phyloP scores from a whole-genome alignment of 306 rosid genomes.

The Prunus dulcis region DNA sequence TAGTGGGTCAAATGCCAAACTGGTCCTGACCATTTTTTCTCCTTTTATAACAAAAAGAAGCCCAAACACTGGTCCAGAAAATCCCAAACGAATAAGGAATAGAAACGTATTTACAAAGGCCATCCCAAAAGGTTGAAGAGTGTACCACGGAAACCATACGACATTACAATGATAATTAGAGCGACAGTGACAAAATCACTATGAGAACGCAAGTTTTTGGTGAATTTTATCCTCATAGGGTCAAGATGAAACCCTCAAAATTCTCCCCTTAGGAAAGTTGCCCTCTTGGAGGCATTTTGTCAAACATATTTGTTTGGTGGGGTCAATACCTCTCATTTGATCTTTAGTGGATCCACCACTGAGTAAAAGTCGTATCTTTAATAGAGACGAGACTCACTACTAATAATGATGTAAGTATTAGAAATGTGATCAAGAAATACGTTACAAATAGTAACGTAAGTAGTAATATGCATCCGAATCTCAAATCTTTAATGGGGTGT shows the following conservation, averaged over 20 bases:
- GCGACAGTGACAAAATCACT: not conserved
- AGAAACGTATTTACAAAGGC: not conserved
- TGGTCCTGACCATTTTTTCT: constrained; percentile 32
- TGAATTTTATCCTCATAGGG: no score
- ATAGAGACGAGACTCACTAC: not conserved
- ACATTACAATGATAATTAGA: not conserved
- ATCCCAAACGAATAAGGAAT: not conserved
- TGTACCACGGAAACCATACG: not conserved
- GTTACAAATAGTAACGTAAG: not conserved
- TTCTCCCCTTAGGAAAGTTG: not conserved
- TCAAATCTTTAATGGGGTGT: no score
- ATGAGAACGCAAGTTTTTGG: not conserved
- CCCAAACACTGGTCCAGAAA: not conserved
- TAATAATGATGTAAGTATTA: not conserved
- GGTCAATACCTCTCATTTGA: not conserved
- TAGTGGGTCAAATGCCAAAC: constrained; percentile 34
- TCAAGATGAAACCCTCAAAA: not conserved
- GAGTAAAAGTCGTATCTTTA: not conserved
- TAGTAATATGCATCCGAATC: no score
- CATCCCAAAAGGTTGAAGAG: not conserved
- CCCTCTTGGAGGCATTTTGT: not conserved
- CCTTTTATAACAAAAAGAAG: not conserved
- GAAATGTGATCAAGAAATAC: not conserved
- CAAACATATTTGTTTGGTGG: not conserved
- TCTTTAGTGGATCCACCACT: not conserved